phyloP scores from a whole-genome alignment of 2,329 filamentous ascomycete species.

The Ophiobolus disseminans region DNA sequence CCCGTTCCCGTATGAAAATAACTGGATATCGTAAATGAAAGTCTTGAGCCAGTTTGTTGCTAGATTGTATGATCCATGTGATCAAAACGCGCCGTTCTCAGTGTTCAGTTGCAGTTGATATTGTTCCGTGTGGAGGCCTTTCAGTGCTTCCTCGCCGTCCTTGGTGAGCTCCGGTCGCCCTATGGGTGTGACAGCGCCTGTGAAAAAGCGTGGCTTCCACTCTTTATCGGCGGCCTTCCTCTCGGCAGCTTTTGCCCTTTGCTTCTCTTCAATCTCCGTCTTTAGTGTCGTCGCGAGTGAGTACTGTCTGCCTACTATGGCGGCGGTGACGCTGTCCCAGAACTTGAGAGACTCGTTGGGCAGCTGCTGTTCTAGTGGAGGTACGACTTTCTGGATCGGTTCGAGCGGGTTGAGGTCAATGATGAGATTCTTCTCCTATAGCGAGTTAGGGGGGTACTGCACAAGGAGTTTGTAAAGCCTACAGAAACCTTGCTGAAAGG shows the following conservation, averaged over 20 bases:
- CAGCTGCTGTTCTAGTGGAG: slow-evolving; percentile 78
- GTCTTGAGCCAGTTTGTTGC: slow-evolving; percentile 9
- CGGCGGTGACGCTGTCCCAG: slow-evolving; percentile 86
- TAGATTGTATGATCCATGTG: not conserved
- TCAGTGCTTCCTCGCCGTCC: slow-evolving; percentile 66
- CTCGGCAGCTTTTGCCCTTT: slow-evolving; percentile 83
- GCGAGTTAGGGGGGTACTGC: slow-evolving; percentile 14
- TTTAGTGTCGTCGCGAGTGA: slow-evolving; percentile 84
- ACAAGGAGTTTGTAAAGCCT: slow-evolving; percentile 47
- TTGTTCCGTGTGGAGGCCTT: slow-evolving; percentile 61
- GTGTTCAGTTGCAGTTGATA: slow-evolving; percentile 57
- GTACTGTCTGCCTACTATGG: slow-evolving; percentile 84
- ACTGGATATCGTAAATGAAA: slow-evolving; percentile 24
- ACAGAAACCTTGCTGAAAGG: slow-evolving; percentile 61
- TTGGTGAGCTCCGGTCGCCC: slow-evolving; percentile 69
- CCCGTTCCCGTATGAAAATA: not conserved
- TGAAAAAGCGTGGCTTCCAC: slow-evolving; percentile 92
- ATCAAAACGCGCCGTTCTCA: slow-evolving; percentile 50
- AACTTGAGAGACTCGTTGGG: slow-evolving; percentile 88
- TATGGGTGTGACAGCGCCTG: slow-evolving; percentile 62
- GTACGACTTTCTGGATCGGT: slow-evolving; percentile 79
- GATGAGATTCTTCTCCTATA: slow-evolving; percentile 68
- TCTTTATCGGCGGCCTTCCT: slow-evolving; percentile 72
- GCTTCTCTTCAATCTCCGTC: slow-evolving; percentile 87
- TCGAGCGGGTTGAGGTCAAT: slow-evolving; percentile 87